Evolutionary conservation across 306 rosid species (phyloP), one percentile per base, ranked within the genome.

Genomic region (Cucurbita moschata): DNA sequence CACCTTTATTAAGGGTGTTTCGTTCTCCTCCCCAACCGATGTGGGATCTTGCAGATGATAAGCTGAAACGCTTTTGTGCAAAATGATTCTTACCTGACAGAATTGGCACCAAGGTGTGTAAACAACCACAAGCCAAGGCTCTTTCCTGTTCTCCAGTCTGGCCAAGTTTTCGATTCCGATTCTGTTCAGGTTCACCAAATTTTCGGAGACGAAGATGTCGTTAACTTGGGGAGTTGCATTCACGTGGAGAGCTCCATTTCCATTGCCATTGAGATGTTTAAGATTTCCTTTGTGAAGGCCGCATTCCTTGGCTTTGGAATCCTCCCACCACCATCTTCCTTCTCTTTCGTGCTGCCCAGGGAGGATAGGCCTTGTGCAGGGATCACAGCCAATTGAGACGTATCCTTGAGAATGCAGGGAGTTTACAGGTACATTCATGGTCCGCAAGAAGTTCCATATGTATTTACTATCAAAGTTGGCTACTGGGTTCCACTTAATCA

Each of bases 311-410:
- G 96, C 96, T 77, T 88, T 89, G 71, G 97, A 90, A 66, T 92
- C 97, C 85, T 92, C 96, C 97, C 97, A 94, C 99, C 99, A 94
- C 99, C 99, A 94, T 54, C 99, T 86, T 79, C 99, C 99, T 39
- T 94, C 99, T 75, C 99, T 89, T 83, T 94, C 99, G 73, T 91
- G 99, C 58, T 94, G 99, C 42, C 99, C 95, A 2, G 99, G 99
- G 46, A 94, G 85, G 81, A 94, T 97, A 5, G 99, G 81, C 83
- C 97, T 91, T 30, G 99, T 94, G 88, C 99, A 94, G 7, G 97
- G 97, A 83, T 92, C 96, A 53, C 97, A 92, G 9, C 97, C 96
- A 55, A 92, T 88, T 4, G 97, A 92, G 62, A 92, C 56, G 74
- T 88, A 92, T 15, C 97, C 97, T 76, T 84, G 81, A 9, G 95